phyloP scores from a whole-genome alignment of 2,329 filamentous ascomycete genomes.

The Exserohilum rostratum region DNA sequence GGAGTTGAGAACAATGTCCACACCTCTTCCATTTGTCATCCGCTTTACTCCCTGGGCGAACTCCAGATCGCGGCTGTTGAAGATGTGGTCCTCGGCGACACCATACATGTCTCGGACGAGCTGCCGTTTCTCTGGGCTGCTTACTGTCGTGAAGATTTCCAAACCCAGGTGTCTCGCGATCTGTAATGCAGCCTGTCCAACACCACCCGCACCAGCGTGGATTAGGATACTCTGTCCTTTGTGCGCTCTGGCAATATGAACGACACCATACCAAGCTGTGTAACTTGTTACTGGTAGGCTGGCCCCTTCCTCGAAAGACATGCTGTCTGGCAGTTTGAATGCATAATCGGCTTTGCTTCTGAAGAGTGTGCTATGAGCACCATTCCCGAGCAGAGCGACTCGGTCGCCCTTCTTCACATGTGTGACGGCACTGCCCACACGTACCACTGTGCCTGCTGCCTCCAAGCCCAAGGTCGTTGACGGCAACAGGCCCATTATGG shows the following conservation, averaged over 20 bases:
- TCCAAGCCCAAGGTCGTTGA: no score
- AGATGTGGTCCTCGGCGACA: slow-evolving; percentile 34
- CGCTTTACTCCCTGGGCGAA: slow-evolving; percentile 7
- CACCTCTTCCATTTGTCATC: slow-evolving; percentile 30
- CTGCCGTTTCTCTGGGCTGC: slow-evolving; percentile 9
- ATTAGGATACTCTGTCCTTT: not conserved
- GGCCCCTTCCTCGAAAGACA: not conserved
- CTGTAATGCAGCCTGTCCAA: not conserved
- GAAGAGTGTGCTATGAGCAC: no score
- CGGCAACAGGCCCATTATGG: no score
- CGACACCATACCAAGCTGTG: not conserved
- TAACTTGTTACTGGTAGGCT: not conserved
- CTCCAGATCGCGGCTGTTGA: slow-evolving; percentile 6
- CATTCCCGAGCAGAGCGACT: no score
- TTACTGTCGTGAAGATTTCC: slow-evolving; percentile 19
- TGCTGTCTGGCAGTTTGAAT: not conserved
- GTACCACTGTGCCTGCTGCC: no score
- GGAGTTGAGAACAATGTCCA: slow-evolving; percentile 43
- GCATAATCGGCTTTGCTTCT: no score
- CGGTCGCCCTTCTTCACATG: no score
- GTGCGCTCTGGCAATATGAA: not conserved
- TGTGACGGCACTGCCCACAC: no score
- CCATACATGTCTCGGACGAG: slow-evolving; percentile 10
- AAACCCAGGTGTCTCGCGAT: not conserved
- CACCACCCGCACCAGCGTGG: not conserved